Evolutionary conservation across 768 basidiomycete genomes (phyloP).

Genomic region (Suillus cothurnatus): DNA sequence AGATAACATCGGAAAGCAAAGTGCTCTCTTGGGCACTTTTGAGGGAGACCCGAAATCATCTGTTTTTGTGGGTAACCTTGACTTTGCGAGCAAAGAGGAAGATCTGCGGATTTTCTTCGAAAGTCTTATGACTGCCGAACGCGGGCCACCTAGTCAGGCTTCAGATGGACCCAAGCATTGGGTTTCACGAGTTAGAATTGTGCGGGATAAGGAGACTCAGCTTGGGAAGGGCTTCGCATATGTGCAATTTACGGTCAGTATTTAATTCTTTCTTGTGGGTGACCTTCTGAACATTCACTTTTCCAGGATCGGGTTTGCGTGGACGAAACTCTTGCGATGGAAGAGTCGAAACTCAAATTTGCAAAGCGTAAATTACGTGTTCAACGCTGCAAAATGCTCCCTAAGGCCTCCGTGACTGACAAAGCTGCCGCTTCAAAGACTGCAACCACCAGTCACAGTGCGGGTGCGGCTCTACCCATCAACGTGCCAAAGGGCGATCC

Average conservation of each 20-base stretch:
- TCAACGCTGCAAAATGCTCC: constrained; percentile 83
- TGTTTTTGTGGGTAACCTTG: constrained; percentile 90
- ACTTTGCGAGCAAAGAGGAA: constrained; percentile 90
- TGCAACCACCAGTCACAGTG: background rate
- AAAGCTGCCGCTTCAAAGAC: constrained; percentile 21
- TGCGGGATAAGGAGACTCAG: constrained; percentile 89
- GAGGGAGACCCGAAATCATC: constrained; percentile 74
- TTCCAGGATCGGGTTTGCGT: constrained; percentile 86
- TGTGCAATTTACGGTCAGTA: constrained; percentile 74
- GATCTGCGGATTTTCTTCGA: constrained; percentile 89
- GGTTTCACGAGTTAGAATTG: constrained; percentile 85
- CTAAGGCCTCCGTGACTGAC: constrained; percentile 35
- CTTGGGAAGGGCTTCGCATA: constrained; percentile 97
- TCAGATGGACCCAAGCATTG: constrained; percentile 49
- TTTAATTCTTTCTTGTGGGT: background rate
- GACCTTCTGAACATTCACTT: constrained; percentile 2
- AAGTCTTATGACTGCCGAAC: constrained; percentile 66
- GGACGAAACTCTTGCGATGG: constrained; percentile 87
- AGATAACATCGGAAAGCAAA: constrained; percentile 22
- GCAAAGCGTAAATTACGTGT: constrained; percentile 92
- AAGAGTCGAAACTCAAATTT: constrained; percentile 78
- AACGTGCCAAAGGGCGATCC: constrained; percentile 77
- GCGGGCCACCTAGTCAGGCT: constrained; percentile 53
- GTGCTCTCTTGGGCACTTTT: constrained; percentile 24
- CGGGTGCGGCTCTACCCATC: constrained; percentile 13